Conservation (phyloP, 2,329 filamentous ascomycete species). For the Byssoonygena ceratinophila region DNA sequence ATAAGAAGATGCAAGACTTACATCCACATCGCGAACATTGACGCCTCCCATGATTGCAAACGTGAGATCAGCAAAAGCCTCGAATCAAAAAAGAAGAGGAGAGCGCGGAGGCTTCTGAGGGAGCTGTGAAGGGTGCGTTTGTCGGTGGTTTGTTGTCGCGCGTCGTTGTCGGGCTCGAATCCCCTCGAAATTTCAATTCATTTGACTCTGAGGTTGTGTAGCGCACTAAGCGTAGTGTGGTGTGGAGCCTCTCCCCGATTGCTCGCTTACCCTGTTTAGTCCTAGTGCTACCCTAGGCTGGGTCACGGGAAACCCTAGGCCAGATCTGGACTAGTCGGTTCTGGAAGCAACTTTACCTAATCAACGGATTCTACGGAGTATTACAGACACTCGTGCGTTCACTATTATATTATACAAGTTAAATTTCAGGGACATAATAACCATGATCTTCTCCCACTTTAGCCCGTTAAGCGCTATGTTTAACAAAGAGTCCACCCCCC, state of each 20-base stretch:
- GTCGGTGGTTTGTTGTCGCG: constrained; percentile 16
- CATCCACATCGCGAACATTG: constrained; percentile 57
- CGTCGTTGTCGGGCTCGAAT: constrained; percentile 14
- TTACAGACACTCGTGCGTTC: no score
- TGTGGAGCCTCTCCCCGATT: constrained; percentile 25
- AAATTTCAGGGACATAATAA: background rate
- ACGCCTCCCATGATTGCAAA: constrained; percentile 56
- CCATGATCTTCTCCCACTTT: no score
- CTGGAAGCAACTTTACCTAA: background rate
- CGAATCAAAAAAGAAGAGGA: constrained; percentile 22
- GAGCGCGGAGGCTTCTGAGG: constrained; percentile 9
- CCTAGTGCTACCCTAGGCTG: constrained; percentile 31
- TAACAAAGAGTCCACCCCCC: background rate
- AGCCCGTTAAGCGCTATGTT: no score
- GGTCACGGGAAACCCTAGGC: constrained; percentile 5
- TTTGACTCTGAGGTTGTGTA: constrained; percentile 13
- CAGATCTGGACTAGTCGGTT: background rate
- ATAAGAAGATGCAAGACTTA: constrained; percentile 29
- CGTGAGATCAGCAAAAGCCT: constrained; percentile 27
- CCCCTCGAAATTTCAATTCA: constrained; percentile 16
- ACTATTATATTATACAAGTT: background rate
- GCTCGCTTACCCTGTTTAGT: constrained; percentile 35
- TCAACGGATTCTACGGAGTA: no score
- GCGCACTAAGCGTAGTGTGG: constrained; percentile 23
- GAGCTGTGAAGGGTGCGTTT: constrained; percentile 14